Conservation (phyloP, 2,329 filamentous ascomycete species). For the Botryotinia globosa region DNA sequence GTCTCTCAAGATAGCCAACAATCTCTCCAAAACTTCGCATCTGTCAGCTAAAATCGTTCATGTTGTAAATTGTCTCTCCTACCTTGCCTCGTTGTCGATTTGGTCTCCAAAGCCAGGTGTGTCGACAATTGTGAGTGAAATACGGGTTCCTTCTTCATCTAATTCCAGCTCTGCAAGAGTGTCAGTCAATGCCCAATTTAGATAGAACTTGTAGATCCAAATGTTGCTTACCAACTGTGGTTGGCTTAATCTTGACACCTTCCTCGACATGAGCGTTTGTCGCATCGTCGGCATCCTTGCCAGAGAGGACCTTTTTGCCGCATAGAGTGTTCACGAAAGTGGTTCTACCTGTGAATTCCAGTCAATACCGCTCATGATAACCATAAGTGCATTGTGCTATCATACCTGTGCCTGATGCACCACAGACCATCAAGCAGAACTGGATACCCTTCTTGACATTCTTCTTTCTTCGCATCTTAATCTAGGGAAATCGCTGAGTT, state of each 20-base stretch:
- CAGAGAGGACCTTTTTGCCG: constrained; percentile 83
- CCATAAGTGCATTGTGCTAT: constrained; percentile 15
- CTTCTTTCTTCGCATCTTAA: constrained; percentile 99
- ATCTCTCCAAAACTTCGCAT: constrained; percentile 84
- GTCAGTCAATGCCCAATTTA: constrained; percentile 34
- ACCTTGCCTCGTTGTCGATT: constrained; percentile 99
- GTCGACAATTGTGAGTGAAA: constrained; percentile 97
- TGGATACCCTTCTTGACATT: constrained; percentile 91
- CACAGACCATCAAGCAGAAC: constrained; percentile 99
- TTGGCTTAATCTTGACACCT: constrained; percentile 96
- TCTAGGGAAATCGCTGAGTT: constrained; percentile 48
- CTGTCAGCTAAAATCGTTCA: constrained; percentile 33
- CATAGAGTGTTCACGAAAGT: constrained; percentile 99
- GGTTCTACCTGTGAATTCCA: constrained; percentile 68
- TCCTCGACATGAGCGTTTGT: constrained; percentile 88
- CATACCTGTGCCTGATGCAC: constrained; percentile 95
- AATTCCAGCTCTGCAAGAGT: constrained; percentile 74
- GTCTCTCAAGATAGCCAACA: constrained; percentile 95
- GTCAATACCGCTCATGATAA: constrained; percentile 23
- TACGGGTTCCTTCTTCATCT: constrained; percentile 96
- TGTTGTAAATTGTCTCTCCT: constrained; percentile 36
- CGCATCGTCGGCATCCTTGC: constrained; percentile 92
- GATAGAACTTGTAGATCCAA: constrained; percentile 2
- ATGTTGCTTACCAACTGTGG: constrained; percentile 79
- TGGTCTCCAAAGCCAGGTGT: constrained; percentile 98